Percentiles rank a stretch among this genome's conserved stretches.
Evolutionary conservation across 2,329 filamentous ascomycete species (phyloP).

Genomic region (Microcyclospora tardicrescens): DNA sequence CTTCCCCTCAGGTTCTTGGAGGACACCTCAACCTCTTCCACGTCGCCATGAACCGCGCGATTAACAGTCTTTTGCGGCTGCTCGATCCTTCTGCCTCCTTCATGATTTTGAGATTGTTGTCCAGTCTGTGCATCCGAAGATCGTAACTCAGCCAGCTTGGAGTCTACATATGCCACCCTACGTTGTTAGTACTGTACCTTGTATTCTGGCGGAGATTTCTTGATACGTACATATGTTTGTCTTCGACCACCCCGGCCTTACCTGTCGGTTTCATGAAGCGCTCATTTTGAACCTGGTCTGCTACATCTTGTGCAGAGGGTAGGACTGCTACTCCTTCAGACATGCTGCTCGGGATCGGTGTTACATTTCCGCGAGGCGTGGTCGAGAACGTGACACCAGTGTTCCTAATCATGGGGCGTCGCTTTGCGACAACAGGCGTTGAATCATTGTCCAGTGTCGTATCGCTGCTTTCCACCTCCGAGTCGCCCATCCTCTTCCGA

Average conservation of each 20-base stretch:
- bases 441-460: background rate
- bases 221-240: constrained; percentile 64
- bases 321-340: constrained; percentile 17
- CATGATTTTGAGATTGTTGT: background rate
- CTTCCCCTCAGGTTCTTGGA: background rate
- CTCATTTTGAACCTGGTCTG: constrained; percentile 26
- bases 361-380: background rate
- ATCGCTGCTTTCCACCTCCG: constrained; percentile 10
- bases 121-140: constrained; percentile 2
- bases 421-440: background rate
- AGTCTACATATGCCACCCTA: constrained; percentile 78
- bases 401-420: constrained; percentile 8
- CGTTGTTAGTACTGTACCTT: constrained; percentile 46
- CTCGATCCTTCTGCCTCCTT: background rate
- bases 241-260: constrained; percentile 46
- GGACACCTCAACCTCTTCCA: constrained; percentile 1
- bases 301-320: constrained; percentile 24
- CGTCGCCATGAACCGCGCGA: background rate
- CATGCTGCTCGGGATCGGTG: background rate
- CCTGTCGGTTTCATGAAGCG: constrained; percentile 65
- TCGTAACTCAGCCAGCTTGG: constrained; percentile 51
- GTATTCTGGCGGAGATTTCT: constrained; percentile 1
- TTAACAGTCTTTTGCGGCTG: too few species aligned
- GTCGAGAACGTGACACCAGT: constrained; percentile 19
- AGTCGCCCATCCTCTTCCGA: constrained; percentile 28